Base-by-base conservation (phyloP, 371 early-diverging fungal species). In the Syncephalastrum contaminatum region DNA sequence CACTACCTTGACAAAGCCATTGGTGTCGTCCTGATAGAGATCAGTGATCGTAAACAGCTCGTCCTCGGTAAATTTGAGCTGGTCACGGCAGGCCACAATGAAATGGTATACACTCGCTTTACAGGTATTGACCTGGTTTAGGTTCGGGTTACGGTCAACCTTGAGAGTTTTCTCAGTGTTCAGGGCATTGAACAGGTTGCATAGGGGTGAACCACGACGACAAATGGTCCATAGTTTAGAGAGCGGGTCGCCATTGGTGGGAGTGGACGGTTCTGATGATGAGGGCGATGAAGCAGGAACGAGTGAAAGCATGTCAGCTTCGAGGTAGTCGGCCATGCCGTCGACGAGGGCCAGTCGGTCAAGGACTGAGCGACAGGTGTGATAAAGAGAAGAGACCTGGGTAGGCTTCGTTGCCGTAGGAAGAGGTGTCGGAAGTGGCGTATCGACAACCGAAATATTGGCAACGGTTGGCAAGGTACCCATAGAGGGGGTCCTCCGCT, bases 21-120 rank as follows among this genome's bases (percentile, higher is more conserved):
- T 92, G 24, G 95, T 97, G 69, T 96, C 96, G 60, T 98, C 95
- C 63, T 89, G 88, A 64, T 89, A 94, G 22, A 96, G 71, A 49
- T 95, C 95, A 4, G 87, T 75, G 51, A 96, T 85, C 47, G 92
- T 82, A 59, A 96, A 94, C 30, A 91, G 67, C 57, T 93, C 88
- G 40, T 91, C 88, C 39, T 92, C 90, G 18, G 66, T 55, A 43
- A 93, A 77, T 10, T 77, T 63, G 18, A 91, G 71, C 58, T 90
- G 85, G 7, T 86, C 70, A 40, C 83, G 77, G 59, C 89, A 88
- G 22, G 84, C 87, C 4, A 90, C 81, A 14, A 92, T 64, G 65
- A 91, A 91, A 60, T 86, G 84, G 62, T 89, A 92, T 40, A 93
- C 88, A 20, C 78, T 80, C 42, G 88, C 88, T 66, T 96, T 96